Evolutionary conservation across 768 basidiomycete genomes (phyloP), one percentile per base, ranked within the genome.

Genomic region (Podaxis sp.): DNA sequence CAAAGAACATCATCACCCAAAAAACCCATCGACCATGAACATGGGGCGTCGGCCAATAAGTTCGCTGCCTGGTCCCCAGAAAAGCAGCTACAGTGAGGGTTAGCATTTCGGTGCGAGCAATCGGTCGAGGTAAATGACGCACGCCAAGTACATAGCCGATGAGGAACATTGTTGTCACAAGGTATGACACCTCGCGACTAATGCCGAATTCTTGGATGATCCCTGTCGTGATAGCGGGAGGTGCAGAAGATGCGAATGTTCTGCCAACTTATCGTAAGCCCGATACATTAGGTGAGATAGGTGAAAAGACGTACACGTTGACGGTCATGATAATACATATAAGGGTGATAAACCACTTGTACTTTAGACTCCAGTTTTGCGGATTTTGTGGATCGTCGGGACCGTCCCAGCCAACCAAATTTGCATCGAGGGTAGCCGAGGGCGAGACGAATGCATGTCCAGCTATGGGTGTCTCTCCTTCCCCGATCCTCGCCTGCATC

Each of bases 1-100:
- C 83, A 64, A 87, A 85, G 15, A 87, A 83, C 79, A 87, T 83
- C 82, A 84, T 85, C 59, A 88, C 79, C 85, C 87, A 89, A 75
- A 85, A 89, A 0, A 88, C 78, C 84, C 85, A 88, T 67, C 86
- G n/a, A 81, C 51, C 24, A 81, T 57, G 68, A 87, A 83, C 28
- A 86, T 75, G 2, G 81, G 79, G 53, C 79, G 76, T 5, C 87
- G 76, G 9, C 86, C 88, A 36, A 81, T 71, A 5, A 87, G 76
- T 69, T 89, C 87, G 46, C 83, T 84, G 5, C 85, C 80, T 3
- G 86, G 85, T 0, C 86, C 87, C 84, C 84, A 88, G 46, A 85
- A 73, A 2, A 82, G 66, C 15, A 85, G 85, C 77, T 82, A 13
- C 22, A 24, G 51, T 54, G n/a, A 57, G 36, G 19, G 57, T 54